Conservation (phyloP, 768 basidiomycete genomes). For the Termitomyces sp. region DNA sequence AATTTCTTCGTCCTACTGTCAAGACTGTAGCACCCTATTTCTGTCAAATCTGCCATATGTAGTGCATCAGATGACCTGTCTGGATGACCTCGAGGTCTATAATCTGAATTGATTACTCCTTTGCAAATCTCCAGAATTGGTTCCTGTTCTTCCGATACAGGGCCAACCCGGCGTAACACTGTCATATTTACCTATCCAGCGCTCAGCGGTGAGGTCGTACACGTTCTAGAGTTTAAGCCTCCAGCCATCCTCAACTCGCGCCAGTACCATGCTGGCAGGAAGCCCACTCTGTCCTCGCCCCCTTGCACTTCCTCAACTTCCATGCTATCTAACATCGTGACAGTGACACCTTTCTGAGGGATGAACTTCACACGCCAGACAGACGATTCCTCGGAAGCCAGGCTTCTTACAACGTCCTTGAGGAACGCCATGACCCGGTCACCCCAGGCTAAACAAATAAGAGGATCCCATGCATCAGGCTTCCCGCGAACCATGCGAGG, state of each 20-base stretch:
- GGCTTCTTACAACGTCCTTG: slow-evolving; percentile 24
- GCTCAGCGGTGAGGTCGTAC: slow-evolving; percentile 1
- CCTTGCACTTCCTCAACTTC: slow-evolving; percentile 53
- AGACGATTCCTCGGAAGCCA: slow-evolving; percentile 16
- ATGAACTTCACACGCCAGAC: slow-evolving; percentile 72
- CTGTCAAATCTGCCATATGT: slow-evolving; percentile 4
- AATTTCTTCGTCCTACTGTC: not conserved
- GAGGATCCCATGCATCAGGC: slow-evolving; percentile 72
- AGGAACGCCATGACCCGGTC: slow-evolving; percentile 54
- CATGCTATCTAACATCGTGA: slow-evolving; percentile 38
- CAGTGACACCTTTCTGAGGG: slow-evolving; percentile 52
- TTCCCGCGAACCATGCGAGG: slow-evolving; percentile 75
- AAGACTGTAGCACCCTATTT: slow-evolving; percentile 1
- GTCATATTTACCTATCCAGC: slow-evolving; percentile 22
- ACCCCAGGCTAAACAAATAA: slow-evolving; percentile 72
- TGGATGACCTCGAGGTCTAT: slow-evolving; percentile 21
- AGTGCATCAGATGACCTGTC: slow-evolving; percentile 26
- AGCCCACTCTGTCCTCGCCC: slow-evolving; percentile 74
- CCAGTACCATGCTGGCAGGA: slow-evolving; percentile 73
- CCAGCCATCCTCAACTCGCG: slow-evolving; percentile 22
- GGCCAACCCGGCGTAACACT: not conserved
- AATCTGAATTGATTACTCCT: slow-evolving; percentile 11
- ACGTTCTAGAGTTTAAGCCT: not conserved
- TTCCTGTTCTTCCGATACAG: slow-evolving; percentile 15
- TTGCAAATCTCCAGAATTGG: slow-evolving; percentile 6